A percentile compares a stretch with the other conserved stretches of the same genome.
Evolutionary conservation across 2,329 filamentous ascomycete species (phyloP).

Genomic region (Ceratocystis smalleyi): DNA sequence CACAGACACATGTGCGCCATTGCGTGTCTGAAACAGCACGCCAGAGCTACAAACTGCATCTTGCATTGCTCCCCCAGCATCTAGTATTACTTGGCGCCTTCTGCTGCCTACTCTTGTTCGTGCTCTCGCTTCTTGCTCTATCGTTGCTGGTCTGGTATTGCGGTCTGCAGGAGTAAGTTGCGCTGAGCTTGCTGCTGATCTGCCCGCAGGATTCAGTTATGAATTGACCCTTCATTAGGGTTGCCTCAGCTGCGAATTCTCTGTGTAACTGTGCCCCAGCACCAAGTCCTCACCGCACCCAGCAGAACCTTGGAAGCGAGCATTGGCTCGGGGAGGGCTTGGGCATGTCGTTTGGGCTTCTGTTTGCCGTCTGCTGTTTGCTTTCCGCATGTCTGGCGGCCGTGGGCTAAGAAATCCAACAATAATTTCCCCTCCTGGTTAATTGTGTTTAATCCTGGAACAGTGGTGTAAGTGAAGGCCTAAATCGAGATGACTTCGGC

Average conservation of each 20-base stretch:
- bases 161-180: neutral
- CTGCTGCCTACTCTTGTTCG: too few species aligned
- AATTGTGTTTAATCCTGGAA: too few species aligned
- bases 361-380: neutral
- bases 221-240: neutral
- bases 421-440: neutral
- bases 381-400: neutral
- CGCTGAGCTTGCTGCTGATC: neutral
- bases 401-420: neutral
- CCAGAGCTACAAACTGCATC: neutral
- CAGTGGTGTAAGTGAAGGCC: neutral
- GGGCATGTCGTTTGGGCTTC: neutral
- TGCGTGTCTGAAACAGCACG: neutral
- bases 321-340: too few species aligned
- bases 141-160: neutral
- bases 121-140: neutral
- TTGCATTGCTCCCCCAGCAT: neutral
- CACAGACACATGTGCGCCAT: neutral
- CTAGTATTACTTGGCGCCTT: neutral
- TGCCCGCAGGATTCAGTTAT: neutral
- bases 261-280: neutral
- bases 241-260: neutral
- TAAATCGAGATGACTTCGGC: neutral
- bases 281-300: too few species aligned
- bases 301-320: too few species aligned